phyloP scores from a whole-genome alignment of 169 alveolate genomes.

The Theileria parva region DNA sequence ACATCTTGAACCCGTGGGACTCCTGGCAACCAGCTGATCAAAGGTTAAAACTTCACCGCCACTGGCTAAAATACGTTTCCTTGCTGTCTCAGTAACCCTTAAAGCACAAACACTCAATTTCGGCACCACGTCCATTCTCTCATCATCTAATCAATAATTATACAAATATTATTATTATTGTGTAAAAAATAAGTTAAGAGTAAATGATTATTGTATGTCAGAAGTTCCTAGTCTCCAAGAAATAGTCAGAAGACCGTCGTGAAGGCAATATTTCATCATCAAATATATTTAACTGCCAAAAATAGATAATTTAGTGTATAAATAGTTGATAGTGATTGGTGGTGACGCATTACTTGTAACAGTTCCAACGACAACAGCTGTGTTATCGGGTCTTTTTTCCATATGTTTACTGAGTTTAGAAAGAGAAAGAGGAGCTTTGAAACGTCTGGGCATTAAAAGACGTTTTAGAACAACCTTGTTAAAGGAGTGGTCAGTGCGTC shows the following conservation, averaged over 20 bases:
- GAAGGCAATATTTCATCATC: constrained; percentile 79
- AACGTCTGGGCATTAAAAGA: constrained; percentile 88
- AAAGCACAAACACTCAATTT: constrained; percentile 94
- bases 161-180: neutral
- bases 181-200: neutral
- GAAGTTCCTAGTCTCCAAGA: constrained; percentile 77
- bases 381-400: constrained; percentile 85
- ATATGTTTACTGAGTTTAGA: constrained; percentile 89
- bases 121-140: constrained; percentile 83
- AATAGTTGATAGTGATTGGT: neutral
- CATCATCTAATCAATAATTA: constrained; percentile 80
- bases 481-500: constrained; percentile 92
- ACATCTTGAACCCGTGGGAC: constrained; percentile 90
- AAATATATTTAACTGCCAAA: neutral
- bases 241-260: constrained; percentile 85
- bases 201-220: neutral
- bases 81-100: constrained; percentile 96
- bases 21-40: constrained; percentile 92
- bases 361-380: constrained; percentile 96
- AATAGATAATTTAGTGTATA: neutral
- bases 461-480: constrained; percentile 91
- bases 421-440: constrained; percentile 91
- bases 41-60: constrained; percentile 98
- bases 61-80: constrained; percentile 90
- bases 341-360: constrained; percentile 84